Base-by-base conservation (phyloP, 345 rosid species). In the Turritis glabra region DNA sequence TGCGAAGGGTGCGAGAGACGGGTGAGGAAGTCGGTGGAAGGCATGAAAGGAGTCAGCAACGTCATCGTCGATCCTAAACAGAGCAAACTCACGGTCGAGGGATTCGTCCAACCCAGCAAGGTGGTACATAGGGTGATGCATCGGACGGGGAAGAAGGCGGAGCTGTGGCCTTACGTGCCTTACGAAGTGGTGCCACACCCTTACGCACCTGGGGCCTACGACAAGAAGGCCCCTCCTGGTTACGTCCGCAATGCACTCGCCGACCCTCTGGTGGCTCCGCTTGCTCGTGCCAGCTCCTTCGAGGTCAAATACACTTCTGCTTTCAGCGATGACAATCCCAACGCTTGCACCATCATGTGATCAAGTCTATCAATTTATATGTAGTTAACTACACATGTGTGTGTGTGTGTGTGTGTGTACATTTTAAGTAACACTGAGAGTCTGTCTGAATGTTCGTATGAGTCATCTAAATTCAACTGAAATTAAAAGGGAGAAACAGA, bases 1-100 rank as follows among this genome's bases (percentile, higher is more conserved):
- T 85, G 95, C 78, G 85, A 87, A 78, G 90, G 95, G 12, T 89
- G 95, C 78, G 92, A 75, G 87, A 80, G 92, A 37, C 82, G 84
- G 14, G 95, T 89, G 72, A 85, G 81, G 76, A 84, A 86, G 48
- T 80, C 95, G 5, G 83, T 87, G 54, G 83, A 85, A 43, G 87
- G 85, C 50, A 87, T 89, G 95, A 85, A 79, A 67, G 90, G 92
- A 0, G 90, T 81, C 68, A 83, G 47, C 23, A 74, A 84, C 3
- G 96, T 86, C 54, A 82, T 77, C 9, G 89, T 87, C 21, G 90
- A 87, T 5, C 89, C 88, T 2, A 86, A 85, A 69, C 85, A 73
- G 57, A 80, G 79, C 79, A 89, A 87, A 79, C 79, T 89, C 41
- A 86, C 92, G 1, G 90, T 89, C 18, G 76, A 77, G 3, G 92